These are phyloP conservation scores for Colletotrichum acutatum DNA, from an alignment of 2,329 filamentous ascomycete genomes.

Conservation along the genomic window DNA sequence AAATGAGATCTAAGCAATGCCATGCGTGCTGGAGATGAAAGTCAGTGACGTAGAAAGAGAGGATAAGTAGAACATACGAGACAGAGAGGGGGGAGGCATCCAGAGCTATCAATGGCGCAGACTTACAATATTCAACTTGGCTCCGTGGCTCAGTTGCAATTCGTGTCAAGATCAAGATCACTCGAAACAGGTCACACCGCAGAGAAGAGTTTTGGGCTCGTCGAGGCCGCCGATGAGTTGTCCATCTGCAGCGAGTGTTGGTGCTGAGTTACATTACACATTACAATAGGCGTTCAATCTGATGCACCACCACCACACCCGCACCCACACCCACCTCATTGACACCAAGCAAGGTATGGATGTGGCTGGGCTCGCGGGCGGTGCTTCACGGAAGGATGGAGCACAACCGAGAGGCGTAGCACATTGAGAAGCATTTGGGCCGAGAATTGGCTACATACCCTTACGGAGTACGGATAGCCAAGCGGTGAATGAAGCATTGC, in stretches of 20 bases:
- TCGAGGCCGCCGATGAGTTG: slow-evolving; percentile 3
- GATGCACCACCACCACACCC: neutral
- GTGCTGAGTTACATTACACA: neutral
- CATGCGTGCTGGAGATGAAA: neutral
- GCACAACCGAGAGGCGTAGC: neutral
- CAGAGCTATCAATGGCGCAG: neutral
- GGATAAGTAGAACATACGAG: neutral
- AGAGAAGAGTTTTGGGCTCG: neutral
- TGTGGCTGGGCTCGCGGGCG: slow-evolving; percentile 14
- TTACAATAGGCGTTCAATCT: neutral
- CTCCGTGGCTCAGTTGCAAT: neutral
- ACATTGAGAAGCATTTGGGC: neutral
- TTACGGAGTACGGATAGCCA: neutral
- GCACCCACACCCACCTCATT: neutral
- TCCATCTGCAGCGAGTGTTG: neutral
- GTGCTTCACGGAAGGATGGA: neutral
- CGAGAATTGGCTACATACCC: neutral
- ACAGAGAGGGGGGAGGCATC: slow-evolving; percentile 7
- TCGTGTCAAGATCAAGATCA: neutral
- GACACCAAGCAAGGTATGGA: neutral
- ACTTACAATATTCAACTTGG: neutral
- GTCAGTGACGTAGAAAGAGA: neutral
- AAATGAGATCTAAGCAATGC: neutral
- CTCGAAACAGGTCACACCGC: neutral
- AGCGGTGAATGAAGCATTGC: neutral